Evolutionary conservation across 2,329 filamentous ascomycete genomes (phyloP).

Genomic region (Curvularia eragrostidis): DNA sequence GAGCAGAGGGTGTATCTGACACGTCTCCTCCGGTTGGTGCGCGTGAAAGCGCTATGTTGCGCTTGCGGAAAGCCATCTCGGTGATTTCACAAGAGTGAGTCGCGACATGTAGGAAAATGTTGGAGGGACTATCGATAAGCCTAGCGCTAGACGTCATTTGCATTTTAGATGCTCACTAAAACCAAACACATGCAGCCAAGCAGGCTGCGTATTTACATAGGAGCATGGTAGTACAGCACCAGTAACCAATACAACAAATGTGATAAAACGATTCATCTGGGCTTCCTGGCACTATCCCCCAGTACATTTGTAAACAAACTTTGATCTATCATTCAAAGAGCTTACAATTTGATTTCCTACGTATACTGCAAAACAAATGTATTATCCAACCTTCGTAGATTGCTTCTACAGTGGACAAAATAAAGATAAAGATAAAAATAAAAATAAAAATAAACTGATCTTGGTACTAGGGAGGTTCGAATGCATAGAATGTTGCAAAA

Average conservation of each 20-base stretch:
- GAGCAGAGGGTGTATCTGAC: constrained; percentile 15
- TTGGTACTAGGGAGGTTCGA: background rate
- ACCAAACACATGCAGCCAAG: background rate
- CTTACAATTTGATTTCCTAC: background rate
- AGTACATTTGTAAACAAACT: no score
- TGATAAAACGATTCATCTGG: background rate
- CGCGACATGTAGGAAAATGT: constrained; percentile 19
- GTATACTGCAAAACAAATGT: background rate
- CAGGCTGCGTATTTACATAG: background rate
- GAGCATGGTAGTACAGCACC: background rate
- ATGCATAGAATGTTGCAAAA: background rate
- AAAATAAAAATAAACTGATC: background rate
- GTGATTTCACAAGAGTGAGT: constrained; percentile 5
- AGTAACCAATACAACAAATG: background rate
- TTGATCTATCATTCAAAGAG: background rate
- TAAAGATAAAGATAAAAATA: no score
- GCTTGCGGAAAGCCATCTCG: constrained; percentile 71
- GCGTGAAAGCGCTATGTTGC: constrained; percentile 64
- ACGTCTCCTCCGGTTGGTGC: constrained; percentile 32
- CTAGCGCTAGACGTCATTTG: constrained; percentile 1
- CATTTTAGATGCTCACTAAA: background rate
- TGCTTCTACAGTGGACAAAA: background rate
- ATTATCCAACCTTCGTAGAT: background rate
- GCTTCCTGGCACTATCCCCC: background rate
- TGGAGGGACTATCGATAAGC: constrained; percentile 20